Percentiles rank a stretch among this genome's conserved stretches.
Evolutionary conservation across 1,284 basidiomycete genomes (phyloP).

Genomic region (Sparassis latifolia): DNA sequence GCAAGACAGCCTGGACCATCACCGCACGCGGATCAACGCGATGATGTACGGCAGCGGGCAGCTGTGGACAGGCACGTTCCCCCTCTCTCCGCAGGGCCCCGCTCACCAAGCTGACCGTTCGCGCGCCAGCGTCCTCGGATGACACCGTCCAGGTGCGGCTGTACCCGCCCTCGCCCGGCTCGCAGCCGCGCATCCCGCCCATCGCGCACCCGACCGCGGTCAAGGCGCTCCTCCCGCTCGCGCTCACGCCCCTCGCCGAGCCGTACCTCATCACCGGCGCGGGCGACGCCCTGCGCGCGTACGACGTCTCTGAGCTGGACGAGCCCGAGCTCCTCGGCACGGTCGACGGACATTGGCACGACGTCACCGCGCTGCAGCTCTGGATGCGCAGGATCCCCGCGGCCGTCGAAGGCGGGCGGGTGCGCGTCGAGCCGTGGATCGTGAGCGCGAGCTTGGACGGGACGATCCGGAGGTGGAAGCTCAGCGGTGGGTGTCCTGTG

Average conservation of each 20-base stretch:
- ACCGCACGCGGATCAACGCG: slow-evolving; percentile 79
- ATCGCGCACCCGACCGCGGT: slow-evolving; percentile 66
- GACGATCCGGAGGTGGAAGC: slow-evolving; percentile 78
- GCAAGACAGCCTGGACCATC: slow-evolving; percentile 55
- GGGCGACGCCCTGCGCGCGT: slow-evolving; percentile 76
- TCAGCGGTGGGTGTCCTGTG: slow-evolving; percentile 47
- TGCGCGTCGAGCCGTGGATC: slow-evolving; percentile 64
- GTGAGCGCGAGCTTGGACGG: slow-evolving; percentile 80
- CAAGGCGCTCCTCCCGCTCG: slow-evolving; percentile 66
- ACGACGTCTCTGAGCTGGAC: slow-evolving; percentile 56
- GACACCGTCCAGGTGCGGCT: slow-evolving; percentile 66
- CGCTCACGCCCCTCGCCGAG: slow-evolving; percentile 51
- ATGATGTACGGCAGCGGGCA: slow-evolving; percentile 58
- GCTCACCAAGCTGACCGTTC: neutral
- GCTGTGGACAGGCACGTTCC: slow-evolving; percentile 73
- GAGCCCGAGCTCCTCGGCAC: slow-evolving; percentile 62
- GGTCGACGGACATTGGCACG: slow-evolving; percentile 83
- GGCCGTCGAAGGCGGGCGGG: slow-evolving; percentile 33
- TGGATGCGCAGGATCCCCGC: slow-evolving; percentile 55
- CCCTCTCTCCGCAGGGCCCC: slow-evolving; percentile 6
- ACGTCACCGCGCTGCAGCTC: slow-evolving; percentile 66
- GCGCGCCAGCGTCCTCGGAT: slow-evolving; percentile 73
- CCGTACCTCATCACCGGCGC: slow-evolving; percentile 75
- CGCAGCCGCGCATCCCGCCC: slow-evolving; percentile 29
- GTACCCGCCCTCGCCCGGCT: slow-evolving; percentile 10